Evolutionary conservation across 2,329 filamentous ascomycete genomes (phyloP), one percentile per base, ranked within the genome.

Genomic region (Penicillium janthinellum): DNA sequence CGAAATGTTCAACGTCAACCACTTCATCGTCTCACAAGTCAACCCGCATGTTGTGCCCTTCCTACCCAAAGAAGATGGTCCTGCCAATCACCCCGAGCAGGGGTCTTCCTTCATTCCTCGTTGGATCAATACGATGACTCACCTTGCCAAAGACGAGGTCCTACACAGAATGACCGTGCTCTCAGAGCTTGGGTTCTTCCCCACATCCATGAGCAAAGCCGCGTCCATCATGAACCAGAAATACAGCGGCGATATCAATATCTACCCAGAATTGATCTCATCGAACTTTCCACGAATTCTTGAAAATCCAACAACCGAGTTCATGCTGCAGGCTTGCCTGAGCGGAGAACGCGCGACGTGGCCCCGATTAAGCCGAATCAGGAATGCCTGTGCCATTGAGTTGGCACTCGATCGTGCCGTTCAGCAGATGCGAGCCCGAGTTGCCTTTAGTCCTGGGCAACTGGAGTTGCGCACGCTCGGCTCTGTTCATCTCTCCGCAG

Each of bases 1-100:
- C 0, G 92, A 96, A 71, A 93, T 97, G 90, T 96, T 97, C 81
- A 96, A 97, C 71, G 93, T 97, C 73, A 97, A 97, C 71, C 94
- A 97, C 73, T 97, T 97, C 72, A 97, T 98, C 66, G 94, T 97
- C 17, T 96, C 92, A 0, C 94, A 98, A 73, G 92, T 97, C 53
- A 98, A 98, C 69, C 94, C 94, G 0, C 94, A 98, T 69, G 91
- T 97, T 8, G 86, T 96, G 0, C 91, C 92, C 0, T 96, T 98
- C 69, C 79, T 97, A 15, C 82, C 86, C 15, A 90, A 88, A 65
- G 90, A 96, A 59, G 90, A 92, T 61, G 82, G 71, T 71, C 64
- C 69, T 31, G 67, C 61, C 17, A 61, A 57, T 39, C 60, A 69
- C 56, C 69, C 56, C 58, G 72, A 71, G 10, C 70, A 76, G 28